These are phyloP conservation scores for Thelonectria olida DNA, from an alignment of 2,329 filamentous ascomycete species.

Conservation along the genomic window DNA sequence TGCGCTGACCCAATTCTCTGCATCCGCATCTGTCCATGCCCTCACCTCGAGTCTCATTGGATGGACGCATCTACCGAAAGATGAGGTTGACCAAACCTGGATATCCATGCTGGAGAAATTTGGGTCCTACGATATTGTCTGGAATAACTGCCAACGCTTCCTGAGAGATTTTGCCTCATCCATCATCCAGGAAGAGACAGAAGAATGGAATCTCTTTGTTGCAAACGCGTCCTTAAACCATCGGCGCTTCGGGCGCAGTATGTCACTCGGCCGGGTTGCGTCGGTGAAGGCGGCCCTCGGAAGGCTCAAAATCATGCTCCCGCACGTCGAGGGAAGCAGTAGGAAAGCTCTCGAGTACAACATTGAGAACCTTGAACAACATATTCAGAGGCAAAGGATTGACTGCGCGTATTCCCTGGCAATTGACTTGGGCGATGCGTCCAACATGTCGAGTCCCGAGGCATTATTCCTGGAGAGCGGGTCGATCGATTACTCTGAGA, in stretches of 20 bases:
- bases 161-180: background rate
- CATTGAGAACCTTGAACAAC: background rate
- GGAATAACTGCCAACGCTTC: conserved; percentile 7
- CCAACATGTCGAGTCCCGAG: background rate
- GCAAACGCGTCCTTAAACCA: background rate
- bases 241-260: background rate
- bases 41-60: background rate
- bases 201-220: background rate
- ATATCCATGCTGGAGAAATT: background rate
- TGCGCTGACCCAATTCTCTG: background rate
- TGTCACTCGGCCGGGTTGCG: background rate
- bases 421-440: background rate
- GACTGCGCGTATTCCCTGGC: background rate
- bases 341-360: background rate
- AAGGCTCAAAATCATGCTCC: background rate
- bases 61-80: conserved; percentile 3
- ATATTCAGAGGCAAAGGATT: background rate
- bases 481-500: background rate
- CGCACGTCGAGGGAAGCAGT: background rate
- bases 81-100: background rate
- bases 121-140: background rate
- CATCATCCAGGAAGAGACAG: background rate
- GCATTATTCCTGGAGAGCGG: background rate
- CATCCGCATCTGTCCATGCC: background rate
- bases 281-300: background rate